Evolutionary conservation across 495 filamentous ascomycete species (phyloP).

Genomic region (Penicillium arizonense): DNA sequence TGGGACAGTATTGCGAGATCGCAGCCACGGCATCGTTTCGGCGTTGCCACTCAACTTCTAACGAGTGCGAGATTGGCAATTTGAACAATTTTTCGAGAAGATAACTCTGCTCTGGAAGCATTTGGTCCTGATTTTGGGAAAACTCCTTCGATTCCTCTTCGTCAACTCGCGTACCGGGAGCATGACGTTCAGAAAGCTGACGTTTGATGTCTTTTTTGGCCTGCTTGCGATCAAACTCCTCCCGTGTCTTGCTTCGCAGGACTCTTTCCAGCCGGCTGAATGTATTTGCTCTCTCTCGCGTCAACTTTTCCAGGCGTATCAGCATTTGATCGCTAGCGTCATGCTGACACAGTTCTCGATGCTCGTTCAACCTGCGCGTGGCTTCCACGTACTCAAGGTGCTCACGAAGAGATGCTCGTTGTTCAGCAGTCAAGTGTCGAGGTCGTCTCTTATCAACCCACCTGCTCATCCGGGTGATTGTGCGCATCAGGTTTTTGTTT

Average conservation of each 20-base stretch:
- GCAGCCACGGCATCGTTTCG: constrained; percentile 19
- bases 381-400: constrained; percentile 15
- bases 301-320: constrained; percentile 14
- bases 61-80: constrained; percentile 25
- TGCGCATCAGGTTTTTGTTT: constrained; percentile 26
- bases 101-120: constrained; percentile 23
- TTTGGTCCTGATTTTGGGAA: too few relatives aligned
- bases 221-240: constrained; percentile 22
- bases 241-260: constrained; percentile 11
- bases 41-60: constrained; percentile 28
- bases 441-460: constrained; percentile 36
- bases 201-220: constrained; percentile 22
- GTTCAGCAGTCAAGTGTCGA: constrained; percentile 24
- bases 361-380: too few relatives aligned
- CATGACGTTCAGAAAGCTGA: constrained; percentile 21
- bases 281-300: constrained; percentile 15
- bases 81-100: constrained; percentile 26
- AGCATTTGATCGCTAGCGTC: too few relatives aligned
- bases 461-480: constrained; percentile 32
- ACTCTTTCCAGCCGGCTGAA: constrained; percentile 13
- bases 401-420: constrained; percentile 26
- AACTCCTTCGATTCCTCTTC: too few relatives aligned
- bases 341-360: too few relatives aligned
- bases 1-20: constrained; percentile 16
- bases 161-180: too few relatives aligned